Evolutionary conservation across 139 green algal genomes (phyloP), one percentile per base, ranked within the genome.

Genomic region (Chlorella sp.): DNA sequence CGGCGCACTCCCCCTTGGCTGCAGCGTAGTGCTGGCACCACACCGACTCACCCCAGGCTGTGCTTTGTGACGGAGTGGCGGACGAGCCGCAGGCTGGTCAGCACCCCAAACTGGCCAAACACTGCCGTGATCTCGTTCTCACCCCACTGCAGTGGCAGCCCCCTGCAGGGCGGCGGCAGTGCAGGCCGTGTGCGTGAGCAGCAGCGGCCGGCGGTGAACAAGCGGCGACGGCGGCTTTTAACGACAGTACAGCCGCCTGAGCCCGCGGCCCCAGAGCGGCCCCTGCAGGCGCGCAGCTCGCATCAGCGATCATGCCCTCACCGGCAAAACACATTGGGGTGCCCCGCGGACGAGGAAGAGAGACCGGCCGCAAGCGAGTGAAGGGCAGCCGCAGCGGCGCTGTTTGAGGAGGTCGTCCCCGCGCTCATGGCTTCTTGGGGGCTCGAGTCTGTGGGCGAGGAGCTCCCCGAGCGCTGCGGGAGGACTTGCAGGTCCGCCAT

Each of bases 141-240:
- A 11, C 75, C 61, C 91, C 91, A 93, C n/a, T 84, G 60, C 61
- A 93, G 66, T n/a, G 91, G 91, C 32, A 93, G 36, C 19, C 91
- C 91, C 68, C 84, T 88, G 84, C 66, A 61, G 68, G 39, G 36
- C 32, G 64, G 36, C 19, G 61, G n/a, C 61, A n/a, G 81, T 53
- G 61, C 48, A 30, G 75, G 18, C 37, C 9, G 1, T 11, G n/a
- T 24, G n/a, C 12, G 32, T 26, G 2, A 79, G 71, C 71, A 1
- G 71, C 37, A 11, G 34, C 21, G 34, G 75, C 36, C 3, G 15
- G 15, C 28, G 75, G 34, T 30, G 2, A 15, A 16, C 30, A 30
- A 83, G 11, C 39, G 22, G 40, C 22, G 22, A 21, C 22, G 39
- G 28, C 22, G 21, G 39, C 37, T 14, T 24, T 5, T 83, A 83